Percentiles rank a stretch among this genome's conserved stretches.
phyloP scores from a whole-genome alignment of 139 green algal species.

The Micromonas commoda region DNA sequence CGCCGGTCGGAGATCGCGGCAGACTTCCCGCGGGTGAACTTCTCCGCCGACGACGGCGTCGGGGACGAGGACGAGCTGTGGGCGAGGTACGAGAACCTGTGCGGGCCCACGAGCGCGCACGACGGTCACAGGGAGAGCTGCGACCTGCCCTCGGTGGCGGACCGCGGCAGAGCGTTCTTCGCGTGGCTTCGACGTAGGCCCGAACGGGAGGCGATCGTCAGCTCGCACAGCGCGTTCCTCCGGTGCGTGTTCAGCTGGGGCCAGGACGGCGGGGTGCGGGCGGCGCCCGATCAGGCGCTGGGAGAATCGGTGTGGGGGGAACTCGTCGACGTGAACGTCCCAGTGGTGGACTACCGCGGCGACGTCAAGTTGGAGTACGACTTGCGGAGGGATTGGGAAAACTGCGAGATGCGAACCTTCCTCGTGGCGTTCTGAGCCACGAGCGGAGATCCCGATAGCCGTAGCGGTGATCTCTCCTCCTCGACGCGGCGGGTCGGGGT shows the following conservation, averaged over 20 bases:
- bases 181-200: not conserved
- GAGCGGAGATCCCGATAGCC: no score
- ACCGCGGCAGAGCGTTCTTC: conserved; percentile 7
- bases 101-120: not conserved
- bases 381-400: conserved; percentile 14
- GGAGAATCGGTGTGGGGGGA: no score
- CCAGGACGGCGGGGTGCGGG: not conserved
- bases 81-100: not conserved
- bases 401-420: conserved; percentile 17
- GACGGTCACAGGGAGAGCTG: not conserved
- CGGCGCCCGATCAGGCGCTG: not conserved
- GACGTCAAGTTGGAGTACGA: not conserved
- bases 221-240: conserved; percentile 22
- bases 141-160: not conserved
- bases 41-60: not conserved
- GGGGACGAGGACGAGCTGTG: conserved; percentile 10
- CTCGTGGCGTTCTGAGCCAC: not conserved
- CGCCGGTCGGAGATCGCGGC: not conserved
- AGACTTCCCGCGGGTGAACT: not conserved
- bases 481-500: no score
- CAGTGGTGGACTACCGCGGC: conserved; percentile 9
- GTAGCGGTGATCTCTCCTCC: no score
- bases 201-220: not conserved
- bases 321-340: no score
- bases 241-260: not conserved